Evolutionary conservation across 352 stramenopile genomes (phyloP).

Genomic region (Pythium insidiosum): DNA sequence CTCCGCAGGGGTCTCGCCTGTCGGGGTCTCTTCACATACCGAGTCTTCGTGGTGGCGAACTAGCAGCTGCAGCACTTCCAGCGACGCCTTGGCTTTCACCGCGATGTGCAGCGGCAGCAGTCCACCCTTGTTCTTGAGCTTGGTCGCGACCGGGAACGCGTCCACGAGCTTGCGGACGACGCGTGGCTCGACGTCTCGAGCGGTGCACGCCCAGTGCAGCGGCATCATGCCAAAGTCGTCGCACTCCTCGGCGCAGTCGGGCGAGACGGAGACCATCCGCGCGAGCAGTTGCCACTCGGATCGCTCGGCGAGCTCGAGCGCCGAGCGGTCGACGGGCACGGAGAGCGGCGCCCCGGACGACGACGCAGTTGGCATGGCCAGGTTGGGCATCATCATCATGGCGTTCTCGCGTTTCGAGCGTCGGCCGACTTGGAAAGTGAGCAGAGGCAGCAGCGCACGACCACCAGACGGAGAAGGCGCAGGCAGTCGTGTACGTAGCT

Average conservation of each 20-base stretch:
- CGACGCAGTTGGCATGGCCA: too few relatives aligned
- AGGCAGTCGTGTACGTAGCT: too few relatives aligned
- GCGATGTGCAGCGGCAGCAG: conserved; percentile 77
- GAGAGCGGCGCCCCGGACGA: too few relatives aligned
- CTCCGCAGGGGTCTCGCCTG: conserved; percentile 61
- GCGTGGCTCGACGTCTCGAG: conserved; percentile 51
- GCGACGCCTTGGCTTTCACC: conserved; percentile 60
- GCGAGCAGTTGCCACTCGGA: conserved; percentile 62
- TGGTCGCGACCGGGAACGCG: conserved; percentile 35
- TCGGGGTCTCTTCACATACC: conserved; percentile 59
- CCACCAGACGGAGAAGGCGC: too few relatives aligned
- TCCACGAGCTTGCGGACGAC: conserved; percentile 63
- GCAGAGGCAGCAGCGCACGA: too few relatives aligned
- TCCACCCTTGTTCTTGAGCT: conserved; percentile 70
- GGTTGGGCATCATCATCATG: too few relatives aligned
- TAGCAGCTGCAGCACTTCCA: conserved; percentile 56
- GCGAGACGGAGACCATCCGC: conserved; percentile 35
- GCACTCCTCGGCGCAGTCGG: conserved; percentile 54
- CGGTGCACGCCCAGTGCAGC: conserved; percentile 80
- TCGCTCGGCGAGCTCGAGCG: conserved; percentile 66
- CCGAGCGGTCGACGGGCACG: too few relatives aligned
- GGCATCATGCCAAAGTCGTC: conserved; percentile 86
- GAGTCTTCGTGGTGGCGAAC: conserved; percentile 34
- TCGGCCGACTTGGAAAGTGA: too few relatives aligned
- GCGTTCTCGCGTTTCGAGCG: too few relatives aligned